Percentiles rank a stretch among this genome's conserved stretches.
Evolutionary conservation across 2,329 filamentous ascomycete species (phyloP).

Genomic region (Fusarium haematococcum): DNA sequence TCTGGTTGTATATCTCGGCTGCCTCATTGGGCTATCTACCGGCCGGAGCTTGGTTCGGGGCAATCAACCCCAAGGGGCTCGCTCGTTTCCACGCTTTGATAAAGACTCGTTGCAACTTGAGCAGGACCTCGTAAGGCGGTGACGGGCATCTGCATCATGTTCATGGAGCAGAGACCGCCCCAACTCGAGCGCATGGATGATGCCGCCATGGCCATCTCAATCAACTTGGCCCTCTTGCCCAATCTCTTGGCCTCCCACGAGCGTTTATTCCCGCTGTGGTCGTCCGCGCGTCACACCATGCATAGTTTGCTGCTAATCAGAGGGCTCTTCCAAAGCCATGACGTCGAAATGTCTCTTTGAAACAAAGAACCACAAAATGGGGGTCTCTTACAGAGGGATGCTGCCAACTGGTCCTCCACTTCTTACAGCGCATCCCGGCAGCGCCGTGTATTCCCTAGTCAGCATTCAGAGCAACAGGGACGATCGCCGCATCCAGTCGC

Average conservation of each 20-base stretch:
- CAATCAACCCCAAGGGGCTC: neutral
- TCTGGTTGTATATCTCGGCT: conserved; percentile 22
- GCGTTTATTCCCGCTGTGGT: conserved; percentile 39
- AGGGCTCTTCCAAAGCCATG: conserved; percentile 30
- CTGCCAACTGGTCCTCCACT: conserved; percentile 20
- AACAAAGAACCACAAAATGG: conserved; percentile 41
- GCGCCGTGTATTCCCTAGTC: neutral
- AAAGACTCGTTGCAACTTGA: neutral
- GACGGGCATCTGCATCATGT: conserved; percentile 1
- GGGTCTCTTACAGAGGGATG: conserved; percentile 25
- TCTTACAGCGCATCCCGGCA: neutral
- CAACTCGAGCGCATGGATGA: conserved; percentile 22
- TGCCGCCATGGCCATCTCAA: conserved; percentile 29
- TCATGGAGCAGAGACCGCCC: conserved; percentile 25
- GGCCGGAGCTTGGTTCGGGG: conserved; percentile 8
- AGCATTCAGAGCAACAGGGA: neutral
- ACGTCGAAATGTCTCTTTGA: conserved; percentile 36
- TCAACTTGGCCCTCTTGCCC: conserved; percentile 21
- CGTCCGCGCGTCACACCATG: conserved; percentile 41
- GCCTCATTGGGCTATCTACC: conserved; percentile 5
- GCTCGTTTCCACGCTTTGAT: conserved; percentile 6
- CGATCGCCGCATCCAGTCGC: neutral
- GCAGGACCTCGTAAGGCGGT: conserved; percentile 18
- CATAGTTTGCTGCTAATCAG: conserved; percentile 33
- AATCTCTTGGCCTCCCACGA: conserved; percentile 27